A percentile compares a stretch with the other conserved stretches of the same genome.
Conservation (phyloP, 768 basidiomycete species). For the Tulasnella sp. region DNA sequence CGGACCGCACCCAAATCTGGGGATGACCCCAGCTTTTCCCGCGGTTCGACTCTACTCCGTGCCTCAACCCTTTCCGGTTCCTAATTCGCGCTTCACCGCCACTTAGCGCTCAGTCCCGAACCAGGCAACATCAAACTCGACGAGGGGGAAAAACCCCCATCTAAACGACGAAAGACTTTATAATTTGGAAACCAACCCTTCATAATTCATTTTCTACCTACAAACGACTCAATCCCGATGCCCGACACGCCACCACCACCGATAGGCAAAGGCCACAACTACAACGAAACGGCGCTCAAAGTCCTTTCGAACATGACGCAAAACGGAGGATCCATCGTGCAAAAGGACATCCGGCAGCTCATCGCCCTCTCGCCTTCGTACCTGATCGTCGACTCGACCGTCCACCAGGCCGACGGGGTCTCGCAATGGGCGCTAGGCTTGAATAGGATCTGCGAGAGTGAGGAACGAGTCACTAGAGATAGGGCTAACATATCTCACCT, state of each 20-base stretch:
- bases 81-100: background rate
- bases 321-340: slow-evolving; percentile 40
- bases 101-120: too few species aligned
- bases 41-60: background rate
- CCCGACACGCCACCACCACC: background rate
- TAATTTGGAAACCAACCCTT: too few species aligned
- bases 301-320: slow-evolving; percentile 42
- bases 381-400: slow-evolving; percentile 61
- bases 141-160: too few species aligned
- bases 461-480: too few species aligned
- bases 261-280: slow-evolving; percentile 28
- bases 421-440: slow-evolving; percentile 57
- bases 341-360: slow-evolving; percentile 48
- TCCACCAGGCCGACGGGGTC: slow-evolving; percentile 45
- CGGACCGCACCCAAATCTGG: background rate
- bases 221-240: background rate
- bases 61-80: background rate
- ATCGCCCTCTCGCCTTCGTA: slow-evolving; percentile 66
- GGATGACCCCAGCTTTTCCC: background rate
- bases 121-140: too few species aligned
- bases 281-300: slow-evolving; percentile 44
- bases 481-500: too few species aligned
- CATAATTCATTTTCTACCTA: too few species aligned
- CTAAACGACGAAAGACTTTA: too few species aligned
- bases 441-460: slow-evolving; percentile 54